Percentiles rank a stretch among this genome's conserved stretches.
Evolutionary conservation across 108 stramenopile species (phyloP).

Genomic region (Skeletonema potamos): DNA sequence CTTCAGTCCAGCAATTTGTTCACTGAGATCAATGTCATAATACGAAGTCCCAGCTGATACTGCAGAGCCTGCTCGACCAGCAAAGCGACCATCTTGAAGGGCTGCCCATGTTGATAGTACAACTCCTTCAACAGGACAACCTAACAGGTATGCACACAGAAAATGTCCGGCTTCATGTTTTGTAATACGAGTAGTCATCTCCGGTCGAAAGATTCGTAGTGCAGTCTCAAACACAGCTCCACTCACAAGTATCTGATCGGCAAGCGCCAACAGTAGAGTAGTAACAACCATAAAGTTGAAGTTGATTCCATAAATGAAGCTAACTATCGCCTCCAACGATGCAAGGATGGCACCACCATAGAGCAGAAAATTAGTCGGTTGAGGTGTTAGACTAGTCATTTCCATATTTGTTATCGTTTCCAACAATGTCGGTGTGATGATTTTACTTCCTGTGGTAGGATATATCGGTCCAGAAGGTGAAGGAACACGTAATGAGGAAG

Average conservation of each 20-base stretch:
- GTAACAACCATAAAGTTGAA: conserved; percentile 66
- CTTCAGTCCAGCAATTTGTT: conserved; percentile 58
- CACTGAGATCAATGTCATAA: conserved; percentile 78
- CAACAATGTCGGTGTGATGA: conserved; percentile 65
- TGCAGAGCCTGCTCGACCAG: conserved; percentile 32
- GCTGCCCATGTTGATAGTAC: conserved; percentile 85
- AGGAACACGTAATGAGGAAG: neutral
- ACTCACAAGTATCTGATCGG: conserved; percentile 68
- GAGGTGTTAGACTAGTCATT: conserved; percentile 77
- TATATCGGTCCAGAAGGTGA: conserved; percentile 19
- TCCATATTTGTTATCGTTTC: conserved; percentile 67
- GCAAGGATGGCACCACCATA: conserved; percentile 67
- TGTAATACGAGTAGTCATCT: conserved; percentile 71
- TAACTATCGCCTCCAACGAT: conserved; percentile 57
- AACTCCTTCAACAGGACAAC: conserved; percentile 92
- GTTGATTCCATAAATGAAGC: conserved; percentile 48
- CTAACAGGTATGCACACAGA: conserved; percentile 89
- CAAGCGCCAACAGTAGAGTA: conserved; percentile 52
- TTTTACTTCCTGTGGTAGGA: conserved; percentile 68
- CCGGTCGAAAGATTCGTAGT: conserved; percentile 54
- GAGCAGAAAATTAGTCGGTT: conserved; percentile 69
- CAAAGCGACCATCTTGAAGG: conserved; percentile 74
- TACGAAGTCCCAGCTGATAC: conserved; percentile 91
- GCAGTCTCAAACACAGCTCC: conserved; percentile 81
- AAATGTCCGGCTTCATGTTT: conserved; percentile 95